Base-by-base conservation (phyloP, 345 rosid species). In the Ceriops zippeliana region DNA sequence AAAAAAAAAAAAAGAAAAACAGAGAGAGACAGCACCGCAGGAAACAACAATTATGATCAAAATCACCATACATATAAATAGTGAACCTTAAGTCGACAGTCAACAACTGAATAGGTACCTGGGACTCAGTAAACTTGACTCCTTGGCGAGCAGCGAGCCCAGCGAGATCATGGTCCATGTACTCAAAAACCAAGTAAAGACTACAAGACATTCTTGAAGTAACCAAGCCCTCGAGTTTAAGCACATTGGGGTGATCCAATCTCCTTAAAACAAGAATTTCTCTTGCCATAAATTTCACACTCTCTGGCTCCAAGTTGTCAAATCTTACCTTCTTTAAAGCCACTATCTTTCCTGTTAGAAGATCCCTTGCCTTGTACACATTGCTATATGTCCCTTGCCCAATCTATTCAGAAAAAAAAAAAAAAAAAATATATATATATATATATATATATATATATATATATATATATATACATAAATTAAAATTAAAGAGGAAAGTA, bases 301-400 rank as follows among this genome's bases (percentile, higher is more conserved):
- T 89, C 84, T 93, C 98, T 27, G 91, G 85, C 81, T 93, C 97
- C 68, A 91, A 84, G 82, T 88, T 89, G 70, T 93, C 98, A 72
- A 93, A 93, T 70, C 98, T 83, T 61, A 93, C 98, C 75, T 91
- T 93, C 86, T 93, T 93, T 61, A 93, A 75, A n/a, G 98, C 98
- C 57, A 93, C 97, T 61, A 89, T 89, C 68, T 93, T 93, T n/a
- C 96, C 97, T 5, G 87, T 86, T 53, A 85, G 11, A 27, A 87
- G 82, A 83, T 93, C 98, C 67, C 86, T 86, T 0, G 98, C 98
- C 75, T 89, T 93, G 75, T 93, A 93, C 71, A 93, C 98, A 79
- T 91, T 93, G 75, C 98, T 93, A 46, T 93, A 93, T 0, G 98
- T 93, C 10, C 98, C 98, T 78, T 89, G 96, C 30, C 98, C 98